Conservation (phyloP, 2,329 filamentous ascomycete genomes). For the Stemphylium vesicarium region DNA sequence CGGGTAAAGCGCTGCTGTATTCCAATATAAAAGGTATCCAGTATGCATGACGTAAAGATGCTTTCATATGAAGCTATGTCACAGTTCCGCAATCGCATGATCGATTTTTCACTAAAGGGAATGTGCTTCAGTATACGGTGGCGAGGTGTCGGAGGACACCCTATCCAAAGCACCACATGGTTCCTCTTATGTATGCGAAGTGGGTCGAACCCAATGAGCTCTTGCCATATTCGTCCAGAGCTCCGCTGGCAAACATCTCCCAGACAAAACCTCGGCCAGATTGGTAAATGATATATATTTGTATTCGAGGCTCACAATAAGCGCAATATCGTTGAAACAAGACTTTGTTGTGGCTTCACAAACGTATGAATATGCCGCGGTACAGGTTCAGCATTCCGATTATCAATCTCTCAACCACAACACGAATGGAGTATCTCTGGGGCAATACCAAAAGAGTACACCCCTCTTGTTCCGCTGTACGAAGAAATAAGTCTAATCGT, state of each 20-base stretch:
- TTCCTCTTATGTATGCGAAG: background rate
- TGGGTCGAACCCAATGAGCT: background rate
- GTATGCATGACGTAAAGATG: conserved; percentile 17
- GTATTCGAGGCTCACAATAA: too few relatives aligned
- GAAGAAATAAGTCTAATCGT: background rate
- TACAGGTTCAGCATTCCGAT: background rate
- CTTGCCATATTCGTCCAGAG: background rate
- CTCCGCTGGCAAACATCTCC: too few relatives aligned
- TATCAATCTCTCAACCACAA: background rate
- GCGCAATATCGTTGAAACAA: too few relatives aligned
- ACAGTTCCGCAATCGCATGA: background rate
- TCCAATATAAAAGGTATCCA: background rate
- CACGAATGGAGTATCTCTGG: background rate
- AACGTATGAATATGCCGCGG: background rate
- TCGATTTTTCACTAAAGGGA: background rate
- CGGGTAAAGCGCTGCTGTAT: background rate
- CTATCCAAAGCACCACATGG: background rate
- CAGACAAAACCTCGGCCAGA: too few relatives aligned
- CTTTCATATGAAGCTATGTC: conserved; percentile 8
- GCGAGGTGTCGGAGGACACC: background rate
- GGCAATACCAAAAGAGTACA: background rate
- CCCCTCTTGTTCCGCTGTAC: background rate
- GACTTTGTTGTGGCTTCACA: background rate
- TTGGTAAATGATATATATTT: too few relatives aligned
- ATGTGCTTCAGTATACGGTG: background rate